Conservation (phyloP, 306 rosid species). For the Chamaecrista fasciculata region DNA sequence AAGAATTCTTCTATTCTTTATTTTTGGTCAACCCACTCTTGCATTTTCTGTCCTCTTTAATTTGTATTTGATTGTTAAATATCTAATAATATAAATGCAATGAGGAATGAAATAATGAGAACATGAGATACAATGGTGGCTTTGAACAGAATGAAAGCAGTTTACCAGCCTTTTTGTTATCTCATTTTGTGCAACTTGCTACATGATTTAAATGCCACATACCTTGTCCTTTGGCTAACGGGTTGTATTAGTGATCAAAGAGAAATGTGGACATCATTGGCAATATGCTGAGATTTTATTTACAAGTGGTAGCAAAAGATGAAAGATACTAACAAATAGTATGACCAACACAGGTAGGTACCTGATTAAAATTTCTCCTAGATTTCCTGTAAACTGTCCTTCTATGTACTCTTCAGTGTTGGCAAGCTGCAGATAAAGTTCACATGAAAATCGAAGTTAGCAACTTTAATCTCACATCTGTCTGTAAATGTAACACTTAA, state of each 20-base stretch:
- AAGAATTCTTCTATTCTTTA: not conserved
- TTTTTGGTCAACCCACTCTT: not conserved
- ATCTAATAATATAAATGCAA: not conserved
- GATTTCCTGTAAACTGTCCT: slow-evolving; percentile 50
- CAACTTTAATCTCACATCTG: not conserved
- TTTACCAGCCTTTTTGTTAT: not conserved
- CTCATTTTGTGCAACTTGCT: not conserved
- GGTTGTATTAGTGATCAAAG: not conserved
- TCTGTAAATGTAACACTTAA: not conserved
- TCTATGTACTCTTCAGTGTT: slow-evolving; percentile 57
- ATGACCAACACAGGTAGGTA: slow-evolving; percentile 15
- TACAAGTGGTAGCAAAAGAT: not conserved
- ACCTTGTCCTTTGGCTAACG: not conserved
- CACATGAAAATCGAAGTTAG: not conserved
- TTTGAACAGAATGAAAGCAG: not conserved
- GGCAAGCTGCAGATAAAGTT: slow-evolving; percentile 39
- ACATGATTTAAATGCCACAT: not conserved
- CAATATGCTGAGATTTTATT: not conserved
- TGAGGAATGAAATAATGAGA: not conserved
- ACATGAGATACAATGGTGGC: not conserved
- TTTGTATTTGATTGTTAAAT: not conserved
- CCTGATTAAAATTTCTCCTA: slow-evolving; percentile 57
- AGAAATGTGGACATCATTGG: not conserved
- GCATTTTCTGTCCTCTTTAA: not conserved
- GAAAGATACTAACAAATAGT: not conserved